These are phyloP conservation scores for Piedraia hortae DNA, from an alignment of 2,329 filamentous ascomycete genomes.

Conservation along the genomic window DNA sequence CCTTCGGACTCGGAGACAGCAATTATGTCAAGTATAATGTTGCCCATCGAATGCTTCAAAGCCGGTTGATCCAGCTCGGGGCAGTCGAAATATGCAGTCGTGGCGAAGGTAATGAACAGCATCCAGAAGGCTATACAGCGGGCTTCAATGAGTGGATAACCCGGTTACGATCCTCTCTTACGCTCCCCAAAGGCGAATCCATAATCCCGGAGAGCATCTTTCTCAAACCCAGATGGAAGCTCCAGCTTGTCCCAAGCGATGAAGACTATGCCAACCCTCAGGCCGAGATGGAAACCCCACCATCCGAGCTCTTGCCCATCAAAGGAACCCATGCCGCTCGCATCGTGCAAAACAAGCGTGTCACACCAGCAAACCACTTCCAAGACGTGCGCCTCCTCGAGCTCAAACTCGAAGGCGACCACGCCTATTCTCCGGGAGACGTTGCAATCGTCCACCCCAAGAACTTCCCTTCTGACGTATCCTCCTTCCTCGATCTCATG, in stretches of 20 bases:
- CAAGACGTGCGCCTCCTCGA: slow-evolving; percentile 75
- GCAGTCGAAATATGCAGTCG: slow-evolving; percentile 46
- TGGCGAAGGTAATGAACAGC: slow-evolving; percentile 80
- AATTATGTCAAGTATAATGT: slow-evolving; percentile 90
- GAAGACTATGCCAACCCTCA: background rate
- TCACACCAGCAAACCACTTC: slow-evolving; percentile 58
- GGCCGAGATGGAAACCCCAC: slow-evolving; percentile 1
- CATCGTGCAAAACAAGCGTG: slow-evolving; percentile 36
- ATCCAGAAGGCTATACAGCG: slow-evolving; percentile 50
- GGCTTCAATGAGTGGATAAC: slow-evolving; percentile 15
- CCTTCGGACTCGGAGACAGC: slow-evolving; percentile 80
- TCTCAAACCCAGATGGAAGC: slow-evolving; percentile 46
- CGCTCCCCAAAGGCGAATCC: slow-evolving; percentile 35
- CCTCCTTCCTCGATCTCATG: slow-evolving; percentile 52
- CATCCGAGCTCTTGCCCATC: slow-evolving; percentile 26
- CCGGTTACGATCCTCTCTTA: slow-evolving; percentile 36
- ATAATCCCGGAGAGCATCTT: slow-evolving; percentile 50
- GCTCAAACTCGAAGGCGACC: slow-evolving; percentile 21
- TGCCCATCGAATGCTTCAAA: slow-evolving; percentile 67
- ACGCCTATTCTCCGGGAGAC: slow-evolving; percentile 42
- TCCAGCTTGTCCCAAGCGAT: slow-evolving; percentile 9
- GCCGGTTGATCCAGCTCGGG: slow-evolving; percentile 58
- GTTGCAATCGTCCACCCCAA: slow-evolving; percentile 62
- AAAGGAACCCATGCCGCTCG: slow-evolving; percentile 28
- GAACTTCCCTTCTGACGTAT: slow-evolving; percentile 61